These are phyloP conservation scores for Penstemon davidsonii DNA, from an alignment of 257 asterid genomes.

Conservation along the genomic window DNA sequence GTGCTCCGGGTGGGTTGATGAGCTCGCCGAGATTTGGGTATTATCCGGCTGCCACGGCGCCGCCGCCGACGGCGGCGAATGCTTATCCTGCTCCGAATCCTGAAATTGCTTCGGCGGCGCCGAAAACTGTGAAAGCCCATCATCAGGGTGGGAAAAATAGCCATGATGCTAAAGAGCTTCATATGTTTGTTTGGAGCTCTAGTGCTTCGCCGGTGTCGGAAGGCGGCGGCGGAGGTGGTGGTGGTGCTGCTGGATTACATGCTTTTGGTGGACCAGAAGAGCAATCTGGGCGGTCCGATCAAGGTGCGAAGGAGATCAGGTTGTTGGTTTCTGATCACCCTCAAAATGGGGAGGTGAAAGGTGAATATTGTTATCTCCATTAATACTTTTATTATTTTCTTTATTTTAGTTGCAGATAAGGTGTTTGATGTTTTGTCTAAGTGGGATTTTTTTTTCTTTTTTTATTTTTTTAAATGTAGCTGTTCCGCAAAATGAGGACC, in stretches of 20 bases:
- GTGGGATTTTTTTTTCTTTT: background rate
- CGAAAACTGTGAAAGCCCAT: conserved; percentile 43
- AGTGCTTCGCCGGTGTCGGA: conserved; percentile 97
- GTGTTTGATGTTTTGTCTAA: conserved; percentile 22
- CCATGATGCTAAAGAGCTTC: conserved; percentile 88
- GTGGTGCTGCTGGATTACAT: conserved; percentile 24
- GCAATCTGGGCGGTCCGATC: conserved; percentile 83
- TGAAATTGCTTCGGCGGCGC: conserved; percentile 62
- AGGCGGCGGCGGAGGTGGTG: conserved; percentile 36
- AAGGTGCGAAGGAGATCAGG: conserved; percentile 91
- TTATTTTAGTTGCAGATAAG: background rate
- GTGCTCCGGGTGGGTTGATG: conserved; percentile 54
- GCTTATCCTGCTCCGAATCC: conserved; percentile 96
- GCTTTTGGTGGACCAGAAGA: conserved; percentile 33
- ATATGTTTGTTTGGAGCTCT: conserved; percentile 99
- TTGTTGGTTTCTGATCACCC: conserved; percentile 76
- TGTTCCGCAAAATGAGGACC: conserved; percentile 57
- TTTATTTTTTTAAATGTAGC: conserved; percentile 32
- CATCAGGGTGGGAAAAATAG: conserved; percentile 38
- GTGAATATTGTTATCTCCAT: conserved; percentile 31
- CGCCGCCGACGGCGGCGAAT: conserved; percentile 39
- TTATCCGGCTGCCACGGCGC: conserved; percentile 50
- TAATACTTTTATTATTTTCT: background rate
- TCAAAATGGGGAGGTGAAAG: conserved; percentile 80
- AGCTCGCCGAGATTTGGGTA: conserved; percentile 76